A percentile compares a stretch with the other conserved stretches of the same genome.
phyloP scores from a whole-genome alignment of 208 protist species.

The Leishmania major region DNA sequence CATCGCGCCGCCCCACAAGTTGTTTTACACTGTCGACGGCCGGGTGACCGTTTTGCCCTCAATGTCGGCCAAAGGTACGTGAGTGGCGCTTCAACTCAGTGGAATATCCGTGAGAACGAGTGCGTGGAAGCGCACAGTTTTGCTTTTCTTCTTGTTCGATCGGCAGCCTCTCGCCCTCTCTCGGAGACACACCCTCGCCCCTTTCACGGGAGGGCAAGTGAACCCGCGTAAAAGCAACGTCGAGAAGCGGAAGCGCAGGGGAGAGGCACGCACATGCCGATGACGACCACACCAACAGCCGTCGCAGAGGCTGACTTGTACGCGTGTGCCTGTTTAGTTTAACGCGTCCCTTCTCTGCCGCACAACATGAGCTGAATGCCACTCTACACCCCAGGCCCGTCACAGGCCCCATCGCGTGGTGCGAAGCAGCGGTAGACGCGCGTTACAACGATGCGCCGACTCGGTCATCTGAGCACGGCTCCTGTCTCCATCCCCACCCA shows the following conservation, averaged over 20 bases:
- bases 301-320: neutral
- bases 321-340: neutral
- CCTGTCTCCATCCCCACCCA: neutral
- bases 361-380: neutral
- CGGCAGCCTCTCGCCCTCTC: neutral
- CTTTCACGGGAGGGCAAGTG: neutral
- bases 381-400: neutral
- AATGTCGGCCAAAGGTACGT: neutral
- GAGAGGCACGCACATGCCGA: neutral
- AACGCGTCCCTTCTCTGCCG: neutral
- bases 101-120: neutral
- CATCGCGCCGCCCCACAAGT: neutral
- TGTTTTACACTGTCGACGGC: neutral
- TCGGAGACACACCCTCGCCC: neutral
- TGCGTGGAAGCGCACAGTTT: neutral
- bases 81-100: neutral
- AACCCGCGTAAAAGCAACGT: neutral
- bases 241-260: neutral
- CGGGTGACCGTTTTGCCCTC: neutral
- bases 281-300: neutral
- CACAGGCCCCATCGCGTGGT: neutral
- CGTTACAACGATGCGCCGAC: neutral
- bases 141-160: neutral
- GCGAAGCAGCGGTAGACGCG: neutral
- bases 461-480: neutral